Base-by-base conservation (phyloP, 495 filamentous ascomycete species). In the Aspergillus saccharolyticus region DNA sequence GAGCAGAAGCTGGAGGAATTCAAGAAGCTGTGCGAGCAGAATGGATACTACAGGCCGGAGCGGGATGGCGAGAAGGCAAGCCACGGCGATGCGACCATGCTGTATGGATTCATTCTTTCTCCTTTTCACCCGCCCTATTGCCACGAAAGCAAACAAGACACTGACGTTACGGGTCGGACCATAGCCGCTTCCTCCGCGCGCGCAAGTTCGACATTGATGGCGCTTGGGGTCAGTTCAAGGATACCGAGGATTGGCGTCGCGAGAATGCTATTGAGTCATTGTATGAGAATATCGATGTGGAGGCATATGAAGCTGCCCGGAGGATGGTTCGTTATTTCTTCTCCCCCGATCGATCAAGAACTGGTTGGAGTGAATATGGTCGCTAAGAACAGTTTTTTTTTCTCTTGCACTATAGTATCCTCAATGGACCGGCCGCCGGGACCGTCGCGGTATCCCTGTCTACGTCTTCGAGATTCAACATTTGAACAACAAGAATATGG, bases 381-480 rank as follows among this genome's bases (percentile, higher is more conserved):
- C 7, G 33, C 33, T 39, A 12, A 43, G 1, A n/a, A 24, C 22
- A 60, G 49, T 62, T 9, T 28, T 49, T 7, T 53, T 48, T 17
- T 39, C 24, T 48, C 48, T 33, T 0, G 18, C 19, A 16, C 3
- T 55, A 55, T 53, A 94, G 87, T 96, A 96, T 68, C 91, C 91
- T 16, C 90, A 94, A 83, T 96, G 90, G 86, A 93, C 90, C 24
- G 91, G 91, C 17, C 84, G 89, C 61, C 80, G 90, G 56, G 91
- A 96, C 72, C 87, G 84, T 65, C 87, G 89, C 63, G 91, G 91
- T 56, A 93, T 95, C 62, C 91, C 91, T 1, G 77, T 96, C 59
- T 96, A 92, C 69, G 83, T 96, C 48, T 96, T 86, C 73, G 87
- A 93, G 66, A 89, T 96, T 68, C 80, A 80, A 53, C 85, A 91